phyloP scores from a whole-genome alignment of 2,329 filamentous ascomycete genomes.

The Didymella arachidicola region DNA sequence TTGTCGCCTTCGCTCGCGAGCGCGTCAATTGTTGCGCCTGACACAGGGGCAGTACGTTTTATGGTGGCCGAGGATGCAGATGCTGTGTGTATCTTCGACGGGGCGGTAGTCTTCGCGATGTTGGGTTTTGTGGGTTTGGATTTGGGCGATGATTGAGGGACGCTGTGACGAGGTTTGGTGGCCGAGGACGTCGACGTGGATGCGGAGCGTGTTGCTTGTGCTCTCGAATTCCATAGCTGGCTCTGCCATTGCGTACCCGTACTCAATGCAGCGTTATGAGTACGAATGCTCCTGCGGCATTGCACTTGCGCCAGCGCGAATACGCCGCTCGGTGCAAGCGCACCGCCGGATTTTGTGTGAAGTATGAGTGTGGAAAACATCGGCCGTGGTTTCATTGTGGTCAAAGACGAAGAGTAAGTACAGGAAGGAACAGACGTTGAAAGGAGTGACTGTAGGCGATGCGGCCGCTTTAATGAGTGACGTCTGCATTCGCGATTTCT shows the following conservation, averaged over 20 bases:
- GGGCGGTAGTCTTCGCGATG: constrained; percentile 7
- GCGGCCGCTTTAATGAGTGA: constrained; percentile 12
- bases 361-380: constrained; percentile 16
- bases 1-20: constrained; percentile 25
- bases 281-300: neutral
- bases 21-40: constrained; percentile 5
- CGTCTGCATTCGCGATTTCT: constrained; percentile 28
- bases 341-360: constrained; percentile 5
- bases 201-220: constrained; percentile 1
- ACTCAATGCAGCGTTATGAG: neutral
- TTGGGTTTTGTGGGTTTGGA: neutral
- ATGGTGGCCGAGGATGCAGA: neutral
- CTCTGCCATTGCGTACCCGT: neutral
- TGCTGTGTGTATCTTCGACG: constrained; percentile 17
- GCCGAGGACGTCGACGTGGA: constrained; percentile 5
- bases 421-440: neutral
- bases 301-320: constrained; percentile 7
- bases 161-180: constrained; percentile 3
- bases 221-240: neutral
- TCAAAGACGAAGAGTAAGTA: neutral
- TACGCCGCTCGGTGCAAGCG: constrained; percentile 1
- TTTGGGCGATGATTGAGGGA: neutral
- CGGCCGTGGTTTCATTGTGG: constrained; percentile 37
- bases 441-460: neutral
- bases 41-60: constrained; percentile 6